Evolutionary conservation across 176 grass and related monocot species (phyloP), one percentile per base, ranked within the genome.

Genomic region (Triticum turgidum): DNA sequence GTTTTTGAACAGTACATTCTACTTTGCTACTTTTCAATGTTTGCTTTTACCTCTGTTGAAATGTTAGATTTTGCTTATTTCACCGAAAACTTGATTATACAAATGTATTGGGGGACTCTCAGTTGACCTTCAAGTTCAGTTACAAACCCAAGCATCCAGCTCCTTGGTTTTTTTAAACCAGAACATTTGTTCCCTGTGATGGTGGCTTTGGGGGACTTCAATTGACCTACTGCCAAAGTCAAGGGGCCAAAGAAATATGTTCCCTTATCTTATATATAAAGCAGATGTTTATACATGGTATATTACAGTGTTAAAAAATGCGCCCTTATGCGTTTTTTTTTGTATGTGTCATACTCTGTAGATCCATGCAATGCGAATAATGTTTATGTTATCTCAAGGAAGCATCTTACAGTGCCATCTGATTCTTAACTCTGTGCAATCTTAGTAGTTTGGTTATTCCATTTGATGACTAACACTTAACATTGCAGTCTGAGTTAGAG

Each of bases 401-500:
- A 72, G 35, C 37, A 22, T 2, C 10, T 38, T 79, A n/a, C 5
- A 44, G 21, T 79, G 58, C 27, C 42, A 75, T 74, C 45, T 91
- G 67, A 78, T 35, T 41, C 59, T 86, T 61, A 84, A 32, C 25
- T 72, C 32, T 68, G 67, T n/a, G 58, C 70, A 38, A 47, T 77
- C 51, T 80, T 59, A 72, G 35, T 84, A 74, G 18, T 44, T 85
- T 65, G 76, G 35, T 85, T 84, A 47, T 45, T 85, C 58, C 58
- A 82, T 65, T 80, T 95, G 70, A 86, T 73, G n/a, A 44, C 22
- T 82, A 65, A 9, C 63, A 76, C 52, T 81, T 51, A 64, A 49
- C 52, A 81, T 91, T 94, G 82, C 87, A 98, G 97, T 92, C 94
- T 82, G 97, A 98, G 65, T 86, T 98, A 78, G 97, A 98, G 81